These are phyloP conservation scores for Mortierella sp. DNA, from an alignment of 371 early-diverging fungal genomes.

Conservation along the genomic window DNA sequence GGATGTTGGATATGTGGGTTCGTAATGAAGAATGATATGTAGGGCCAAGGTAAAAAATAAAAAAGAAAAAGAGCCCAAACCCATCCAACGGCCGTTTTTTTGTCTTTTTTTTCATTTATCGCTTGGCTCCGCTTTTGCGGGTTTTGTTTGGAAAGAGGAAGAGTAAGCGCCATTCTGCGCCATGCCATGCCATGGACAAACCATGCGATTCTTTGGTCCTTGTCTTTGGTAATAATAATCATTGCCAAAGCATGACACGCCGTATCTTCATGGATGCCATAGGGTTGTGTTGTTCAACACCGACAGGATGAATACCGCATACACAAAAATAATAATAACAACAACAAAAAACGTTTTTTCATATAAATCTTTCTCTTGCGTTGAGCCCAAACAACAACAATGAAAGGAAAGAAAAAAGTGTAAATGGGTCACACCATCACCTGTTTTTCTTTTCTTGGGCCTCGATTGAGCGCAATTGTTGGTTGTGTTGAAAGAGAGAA, in stretches of 20 bases:
- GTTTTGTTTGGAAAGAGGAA: neutral
- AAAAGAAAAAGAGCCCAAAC: constrained; percentile 21
- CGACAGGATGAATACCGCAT: neutral
- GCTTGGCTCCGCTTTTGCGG: neutral
- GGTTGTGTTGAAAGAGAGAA: neutral
- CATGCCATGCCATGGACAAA: neutral
- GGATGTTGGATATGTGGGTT: neutral
- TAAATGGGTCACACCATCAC: constrained; percentile 12
- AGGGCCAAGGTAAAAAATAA: neutral
- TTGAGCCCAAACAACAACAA: neutral
- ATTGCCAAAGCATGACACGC: neutral
- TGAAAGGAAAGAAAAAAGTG: neutral
- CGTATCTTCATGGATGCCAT: neutral
- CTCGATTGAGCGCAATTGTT: neutral
- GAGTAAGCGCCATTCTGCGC: constrained; percentile 7
- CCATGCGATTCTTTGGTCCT: neutral
- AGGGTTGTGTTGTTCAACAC: neutral
- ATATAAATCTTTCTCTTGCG: neutral
- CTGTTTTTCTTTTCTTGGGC: neutral
- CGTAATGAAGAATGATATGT: neutral
- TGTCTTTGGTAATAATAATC: neutral
- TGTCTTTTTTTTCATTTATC: neutral
- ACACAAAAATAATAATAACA: neutral
- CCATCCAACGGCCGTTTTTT: constrained; percentile 15
- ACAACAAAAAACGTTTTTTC: constrained; percentile 8